Percentiles rank a stretch among this genome's conserved stretches.
Evolutionary conservation across 1,284 basidiomycete species (phyloP).

Genomic region (Phaffia rhodozyma): DNA sequence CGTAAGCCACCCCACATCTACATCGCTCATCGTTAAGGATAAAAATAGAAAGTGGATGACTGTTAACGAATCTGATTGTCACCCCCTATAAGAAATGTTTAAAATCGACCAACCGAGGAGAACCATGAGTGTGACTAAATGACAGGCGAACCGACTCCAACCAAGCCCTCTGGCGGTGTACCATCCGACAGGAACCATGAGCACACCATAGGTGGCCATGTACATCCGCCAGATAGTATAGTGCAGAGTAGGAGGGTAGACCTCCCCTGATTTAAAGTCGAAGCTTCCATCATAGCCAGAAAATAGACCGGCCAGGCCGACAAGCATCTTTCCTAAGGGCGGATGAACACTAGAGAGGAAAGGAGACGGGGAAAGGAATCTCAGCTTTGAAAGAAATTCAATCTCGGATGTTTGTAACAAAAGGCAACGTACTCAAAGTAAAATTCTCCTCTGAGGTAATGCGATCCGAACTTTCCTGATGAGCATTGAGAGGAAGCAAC

Average conservation of each 20-base stretch:
- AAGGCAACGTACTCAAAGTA: constrained; percentile 31
- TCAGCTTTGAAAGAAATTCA: neutral
- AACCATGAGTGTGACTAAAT: constrained; percentile 89
- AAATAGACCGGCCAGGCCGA: constrained; percentile 80
- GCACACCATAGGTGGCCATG: constrained; percentile 85
- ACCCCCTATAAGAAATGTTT: neutral
- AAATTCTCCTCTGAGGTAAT: constrained; percentile 56
- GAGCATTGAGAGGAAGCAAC: neutral
- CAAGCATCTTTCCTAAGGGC: constrained; percentile 96
- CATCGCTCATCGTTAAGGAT: neutral
- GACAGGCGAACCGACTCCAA: constrained; percentile 78
- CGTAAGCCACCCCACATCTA: constrained; percentile 89
- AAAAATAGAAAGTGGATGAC: neutral
- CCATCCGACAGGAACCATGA: constrained; percentile 92
- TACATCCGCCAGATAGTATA: constrained; percentile 92
- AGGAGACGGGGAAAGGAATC: neutral
- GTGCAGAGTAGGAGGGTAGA: constrained; percentile 74
- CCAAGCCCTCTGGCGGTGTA: constrained; percentile 91
- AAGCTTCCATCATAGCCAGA: constrained; percentile 84
- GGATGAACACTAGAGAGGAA: constrained; percentile 57
- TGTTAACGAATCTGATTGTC: neutral
- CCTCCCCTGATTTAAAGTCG: constrained; percentile 86
- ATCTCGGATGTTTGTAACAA: neutral
- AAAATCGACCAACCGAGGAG: constrained; percentile 53
- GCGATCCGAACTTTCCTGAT: constrained; percentile 77